A percentile compares a stretch with the other conserved stretches of the same genome.
Evolutionary conservation across 257 asterid species (phyloP).

Genomic region (Cordia subcordata): DNA sequence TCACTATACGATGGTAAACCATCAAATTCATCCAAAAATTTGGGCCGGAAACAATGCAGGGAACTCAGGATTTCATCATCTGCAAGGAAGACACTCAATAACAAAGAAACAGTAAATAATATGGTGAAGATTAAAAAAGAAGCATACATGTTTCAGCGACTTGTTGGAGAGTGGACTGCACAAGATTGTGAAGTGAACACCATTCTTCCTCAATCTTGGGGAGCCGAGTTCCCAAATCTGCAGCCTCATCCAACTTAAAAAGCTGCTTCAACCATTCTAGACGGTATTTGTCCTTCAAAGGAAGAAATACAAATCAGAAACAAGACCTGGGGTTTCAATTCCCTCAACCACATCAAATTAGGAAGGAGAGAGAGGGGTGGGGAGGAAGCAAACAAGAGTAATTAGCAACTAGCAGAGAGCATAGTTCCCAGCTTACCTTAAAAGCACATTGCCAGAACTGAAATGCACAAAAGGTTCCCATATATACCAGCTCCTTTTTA

Average conservation of each 20-base stretch:
- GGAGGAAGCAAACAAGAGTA: neutral
- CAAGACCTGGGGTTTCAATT: constrained; percentile 3
- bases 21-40: constrained; percentile 40
- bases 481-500: constrained; percentile 55
- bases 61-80: constrained; percentile 72
- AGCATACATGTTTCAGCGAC: constrained; percentile 69
- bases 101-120: constrained; percentile 1
- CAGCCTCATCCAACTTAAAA: constrained; percentile 31
- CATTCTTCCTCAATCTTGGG: constrained; percentile 73
- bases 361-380: neutral
- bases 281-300: constrained; percentile 59
- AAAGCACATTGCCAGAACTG: constrained; percentile 89
- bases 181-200: constrained; percentile 82
- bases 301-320: constrained; percentile 15
- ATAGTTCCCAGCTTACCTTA: constrained; percentile 42
- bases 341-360: constrained; percentile 9
- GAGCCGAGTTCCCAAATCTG: constrained; percentile 23
- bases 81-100: constrained; percentile 38
- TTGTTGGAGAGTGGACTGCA: constrained; percentile 71
- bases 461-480: constrained; percentile 73
- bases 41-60: constrained; percentile 86
- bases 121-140: constrained; percentile 1
- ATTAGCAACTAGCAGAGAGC: neutral
- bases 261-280: constrained; percentile 52
- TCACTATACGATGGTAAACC: constrained; percentile 49